Evolutionary conservation across 2,329 filamentous ascomycete species (phyloP).

Genomic region (Aspergillus pseudoviridinutans): DNA sequence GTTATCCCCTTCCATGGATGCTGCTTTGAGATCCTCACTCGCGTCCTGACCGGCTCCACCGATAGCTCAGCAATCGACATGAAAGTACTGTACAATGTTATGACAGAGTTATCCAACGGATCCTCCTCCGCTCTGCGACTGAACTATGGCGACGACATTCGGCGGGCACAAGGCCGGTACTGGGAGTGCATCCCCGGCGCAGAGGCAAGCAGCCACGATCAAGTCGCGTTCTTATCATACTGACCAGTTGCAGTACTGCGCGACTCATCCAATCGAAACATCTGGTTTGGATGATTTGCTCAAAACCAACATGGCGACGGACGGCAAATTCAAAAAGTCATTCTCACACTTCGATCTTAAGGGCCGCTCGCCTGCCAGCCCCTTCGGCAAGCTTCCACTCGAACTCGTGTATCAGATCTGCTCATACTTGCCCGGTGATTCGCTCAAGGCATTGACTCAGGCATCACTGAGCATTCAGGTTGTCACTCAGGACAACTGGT

Average conservation of each 20-base stretch:
- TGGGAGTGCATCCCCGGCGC: conserved; percentile 20
- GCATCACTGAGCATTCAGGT: conserved; percentile 15
- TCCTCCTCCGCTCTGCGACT: conserved; percentile 12
- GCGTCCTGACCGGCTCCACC: conserved; percentile 12
- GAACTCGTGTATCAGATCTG: conserved; percentile 18
- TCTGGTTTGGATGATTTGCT: conserved; percentile 6
- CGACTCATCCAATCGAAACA: conserved; percentile 13
- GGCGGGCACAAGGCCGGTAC: conserved; percentile 18
- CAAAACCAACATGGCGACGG: conserved; percentile 3
- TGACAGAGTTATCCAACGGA: conserved; percentile 12
- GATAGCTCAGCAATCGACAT: conserved; percentile 11
- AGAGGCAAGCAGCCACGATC: conserved; percentile 8
- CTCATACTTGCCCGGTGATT: conserved; percentile 14
- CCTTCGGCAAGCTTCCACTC: conserved; percentile 14
- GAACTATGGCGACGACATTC: conserved; percentile 15
- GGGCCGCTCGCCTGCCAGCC: conserved; percentile 10
- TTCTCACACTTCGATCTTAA: conserved; percentile 4
- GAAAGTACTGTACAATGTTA: conserved; percentile 14
- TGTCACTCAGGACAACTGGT: conserved; percentile 16
- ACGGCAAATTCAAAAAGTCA: conserved; percentile 5
- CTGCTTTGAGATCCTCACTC: conserved; percentile 19
- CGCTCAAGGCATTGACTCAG: conserved; percentile 12
- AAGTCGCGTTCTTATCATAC: not conserved
- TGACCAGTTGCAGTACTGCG: conserved; percentile 13
- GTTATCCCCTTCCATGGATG: conserved; percentile 20